Evolutionary conservation across 2,329 filamentous ascomycete genomes (phyloP).

Genomic region (Colletotrichum sojae): DNA sequence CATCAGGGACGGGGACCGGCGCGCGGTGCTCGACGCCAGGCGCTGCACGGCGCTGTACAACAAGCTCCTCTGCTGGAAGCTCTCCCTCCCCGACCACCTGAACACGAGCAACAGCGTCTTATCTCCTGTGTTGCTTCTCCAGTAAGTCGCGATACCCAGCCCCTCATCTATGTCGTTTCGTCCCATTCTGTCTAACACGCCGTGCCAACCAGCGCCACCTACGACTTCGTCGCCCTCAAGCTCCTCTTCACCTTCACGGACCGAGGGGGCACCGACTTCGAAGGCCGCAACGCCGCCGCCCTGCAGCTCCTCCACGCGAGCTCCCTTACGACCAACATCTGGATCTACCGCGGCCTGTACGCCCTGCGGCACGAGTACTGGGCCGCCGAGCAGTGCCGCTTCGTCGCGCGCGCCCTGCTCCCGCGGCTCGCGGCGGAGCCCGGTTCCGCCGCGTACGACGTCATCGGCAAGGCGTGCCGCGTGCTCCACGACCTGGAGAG

Average conservation of each 20-base stretch:
- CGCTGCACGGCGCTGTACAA: constrained; percentile 24
- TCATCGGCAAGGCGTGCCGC: constrained; percentile 18
- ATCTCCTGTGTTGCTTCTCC: constrained; percentile 4
- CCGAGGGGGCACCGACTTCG: constrained; percentile 35
- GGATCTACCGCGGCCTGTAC: constrained; percentile 46
- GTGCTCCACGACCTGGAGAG: constrained; percentile 16
- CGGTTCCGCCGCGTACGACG: neutral
- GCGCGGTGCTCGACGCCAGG: neutral
- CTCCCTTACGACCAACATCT: constrained; percentile 41
- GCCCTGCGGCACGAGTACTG: constrained; percentile 45
- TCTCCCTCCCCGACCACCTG: constrained; percentile 8
- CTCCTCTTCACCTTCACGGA: constrained; percentile 14
- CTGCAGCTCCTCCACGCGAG: constrained; percentile 54
- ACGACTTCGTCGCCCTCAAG: constrained; percentile 28
- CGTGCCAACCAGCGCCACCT: neutral
- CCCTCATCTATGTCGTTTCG: neutral
- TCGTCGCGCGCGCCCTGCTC: constrained; percentile 8
- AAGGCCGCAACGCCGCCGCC: constrained; percentile 59
- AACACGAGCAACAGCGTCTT: constrained; percentile 7
- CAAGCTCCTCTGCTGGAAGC: constrained; percentile 26
- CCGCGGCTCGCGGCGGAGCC: neutral
- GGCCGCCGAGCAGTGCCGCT: constrained; percentile 27
- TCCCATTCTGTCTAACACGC: neutral
- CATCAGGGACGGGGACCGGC: neutral
- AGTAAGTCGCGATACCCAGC: neutral